Conservation (phyloP, 2,329 filamentous ascomycete genomes). For the Periconia macrospinosa region DNA sequence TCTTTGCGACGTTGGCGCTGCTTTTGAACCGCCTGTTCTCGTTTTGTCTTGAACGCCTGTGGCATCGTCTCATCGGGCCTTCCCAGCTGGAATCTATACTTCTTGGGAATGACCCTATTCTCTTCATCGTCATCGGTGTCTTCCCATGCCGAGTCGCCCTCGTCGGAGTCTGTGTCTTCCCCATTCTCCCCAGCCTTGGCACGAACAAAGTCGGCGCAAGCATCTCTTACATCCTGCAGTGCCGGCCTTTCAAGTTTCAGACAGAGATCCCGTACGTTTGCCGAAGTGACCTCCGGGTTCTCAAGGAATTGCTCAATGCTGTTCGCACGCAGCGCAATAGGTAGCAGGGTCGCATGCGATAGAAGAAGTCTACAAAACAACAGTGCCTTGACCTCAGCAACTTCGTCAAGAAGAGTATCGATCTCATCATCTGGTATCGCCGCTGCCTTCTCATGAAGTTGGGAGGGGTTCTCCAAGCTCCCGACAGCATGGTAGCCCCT, state of each 20-base stretch:
- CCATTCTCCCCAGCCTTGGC: constrained; percentile 34
- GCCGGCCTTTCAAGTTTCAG: constrained; percentile 52
- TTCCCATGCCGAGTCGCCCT: constrained; percentile 24
- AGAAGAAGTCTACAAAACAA: constrained; percentile 54
- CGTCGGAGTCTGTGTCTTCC: not conserved
- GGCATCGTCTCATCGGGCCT: constrained; percentile 12
- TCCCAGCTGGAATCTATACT: constrained; percentile 10
- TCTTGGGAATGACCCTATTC: not conserved
- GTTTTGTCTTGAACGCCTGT: constrained; percentile 30
- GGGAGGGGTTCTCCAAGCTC: constrained; percentile 26
- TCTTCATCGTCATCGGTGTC: constrained; percentile 7
- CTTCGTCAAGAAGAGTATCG: constrained; percentile 46
- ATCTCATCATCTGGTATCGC: constrained; percentile 49
- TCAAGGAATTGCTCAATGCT: constrained; percentile 51
- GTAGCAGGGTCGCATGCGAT: constrained; percentile 50
- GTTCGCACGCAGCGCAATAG: constrained; percentile 47
- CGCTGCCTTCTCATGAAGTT: constrained; percentile 37
- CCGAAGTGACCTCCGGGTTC: constrained; percentile 45
- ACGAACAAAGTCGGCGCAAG: constrained; percentile 53
- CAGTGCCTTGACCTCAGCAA: constrained; percentile 53
- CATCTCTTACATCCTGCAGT: constrained; percentile 55
- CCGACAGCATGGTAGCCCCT: constrained; percentile 37
- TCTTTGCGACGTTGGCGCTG: constrained; percentile 2
- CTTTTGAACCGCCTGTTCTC: constrained; percentile 34
- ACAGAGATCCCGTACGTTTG: constrained; percentile 52